Evolutionary conservation across 1,284 basidiomycete genomes (phyloP), one percentile per base, ranked within the genome.

Genomic region (Ceratobasidium papillatum): DNA sequence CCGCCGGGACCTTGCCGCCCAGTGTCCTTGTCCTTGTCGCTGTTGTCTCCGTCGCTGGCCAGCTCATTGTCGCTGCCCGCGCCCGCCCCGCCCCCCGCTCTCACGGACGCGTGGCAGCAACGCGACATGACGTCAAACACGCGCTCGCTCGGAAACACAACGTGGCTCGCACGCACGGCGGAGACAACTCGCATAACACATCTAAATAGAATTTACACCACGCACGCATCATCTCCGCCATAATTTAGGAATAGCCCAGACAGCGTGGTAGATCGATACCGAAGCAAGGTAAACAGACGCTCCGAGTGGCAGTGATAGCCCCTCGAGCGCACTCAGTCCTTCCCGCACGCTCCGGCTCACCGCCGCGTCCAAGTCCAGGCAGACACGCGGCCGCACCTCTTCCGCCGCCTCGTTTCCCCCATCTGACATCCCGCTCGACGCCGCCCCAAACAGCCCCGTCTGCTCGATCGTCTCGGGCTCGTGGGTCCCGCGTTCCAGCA

Each of bases 61-160:
- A 32, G 52, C 47, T 30, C 9, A 14, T 41, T 14, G 38, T 63
- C 51, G 41, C 61, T 36, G n/a, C 69, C 32, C 74, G 59, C 51
- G 9, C 51, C 51, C 30, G 51, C 71, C n/a, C 73, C 47, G 49
- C 65, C 43, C 30, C 47, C 36, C 36, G 45, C 45, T 52, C 52
- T 17, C 49, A 54, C 64, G 49, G 34, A 32, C 52, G 52, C 51
- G 65, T 69, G 65, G 65, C 65, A 32, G n/a, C 38, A 59, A 71
- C 69, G 69, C 69, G 69, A 51, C 69, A 49, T 72, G 69, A 72
- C 69, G 69, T 72, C 58, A 61, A 51, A 71, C 41, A 58, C 52
- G 54, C 34, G 52, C 38, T 59, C 32, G 36, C 32, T 9, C 36
- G 56, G 56, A 63, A 43, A 47, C 61, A 63, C 38, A 63, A 63